Base-by-base conservation (phyloP, 2,329 filamentous ascomycete genomes). In the Akanthomyces dipterigenus region DNA sequence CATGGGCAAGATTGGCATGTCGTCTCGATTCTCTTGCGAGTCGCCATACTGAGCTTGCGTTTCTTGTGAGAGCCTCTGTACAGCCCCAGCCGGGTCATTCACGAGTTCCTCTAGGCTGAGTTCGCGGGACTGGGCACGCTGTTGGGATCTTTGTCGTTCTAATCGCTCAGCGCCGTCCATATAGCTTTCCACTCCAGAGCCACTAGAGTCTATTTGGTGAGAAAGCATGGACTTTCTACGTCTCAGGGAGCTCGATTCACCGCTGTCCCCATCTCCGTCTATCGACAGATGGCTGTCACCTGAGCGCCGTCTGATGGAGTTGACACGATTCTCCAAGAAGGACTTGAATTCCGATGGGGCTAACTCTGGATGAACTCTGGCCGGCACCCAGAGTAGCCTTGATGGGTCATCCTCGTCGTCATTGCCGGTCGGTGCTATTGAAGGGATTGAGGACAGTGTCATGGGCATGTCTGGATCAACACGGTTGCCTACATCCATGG, bases 221-320 rank as follows among this genome's bases (percentile, higher is more conserved):
- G 93, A 98, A 5, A 99, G 80, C 90, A 96, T 97, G 0, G 93
- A 98, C 75, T 95, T 96, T 75, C 96, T 96, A 68, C 95, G 85
- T 67, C 87, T 83, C 64, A 98, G 72, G 43, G 89, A 83, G 18
- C 84, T 84, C 72, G 75, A 83, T 75, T 75, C 81, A 73, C 64
- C 85, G 78, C 69, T 84, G 64, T 67, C 80, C 65, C 77, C 62
- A 57, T 82, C 76, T 64, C 66, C 67, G 9, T 88, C 82, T 6
- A 82, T 76, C 34, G 86, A 84, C 51, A 92, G 76, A 42, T 80
- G 80, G 65, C 81, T 88, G 66, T 88, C 91, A 26, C 88, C 88
- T 1, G 93, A 96, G 68, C 90, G 85, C 66, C 93, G 83, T 72
- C 91, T 88, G 67, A 98, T 96, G 40, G 90, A 88, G 67, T 96